Evolutionary conservation across 345 rosid genomes (phyloP).

Genomic region (Kernera saxatilis): DNA sequence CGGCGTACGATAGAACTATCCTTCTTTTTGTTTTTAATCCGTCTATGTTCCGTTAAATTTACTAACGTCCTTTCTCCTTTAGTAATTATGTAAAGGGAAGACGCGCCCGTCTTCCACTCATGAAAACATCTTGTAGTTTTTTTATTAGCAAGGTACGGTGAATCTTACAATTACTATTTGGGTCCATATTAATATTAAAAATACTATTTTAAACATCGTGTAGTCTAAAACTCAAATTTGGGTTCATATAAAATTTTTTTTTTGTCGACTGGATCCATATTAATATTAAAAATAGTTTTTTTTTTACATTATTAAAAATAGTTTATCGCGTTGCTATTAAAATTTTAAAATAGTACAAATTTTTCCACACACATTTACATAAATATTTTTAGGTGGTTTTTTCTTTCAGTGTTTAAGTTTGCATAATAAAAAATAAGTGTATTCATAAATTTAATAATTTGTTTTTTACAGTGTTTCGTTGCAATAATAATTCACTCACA

Average conservation of each 20-base stretch:
- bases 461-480: not conserved
- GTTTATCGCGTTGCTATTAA: no score
- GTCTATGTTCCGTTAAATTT: not conserved
- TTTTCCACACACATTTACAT: not conserved
- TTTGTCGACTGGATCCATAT: no score
- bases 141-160: not conserved
- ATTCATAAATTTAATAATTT: no score
- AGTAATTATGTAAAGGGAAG: not conserved
- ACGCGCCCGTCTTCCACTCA: not conserved
- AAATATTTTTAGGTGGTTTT: not conserved
- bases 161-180: not conserved
- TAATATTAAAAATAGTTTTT: no score
- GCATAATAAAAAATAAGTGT: no score
- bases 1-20: not conserved
- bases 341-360: not conserved
- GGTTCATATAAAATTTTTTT: no score
- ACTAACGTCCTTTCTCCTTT: not conserved
- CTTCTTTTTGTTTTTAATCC: not conserved
- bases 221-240: no score
- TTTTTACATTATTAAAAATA: no score
- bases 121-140: slow-evolving; percentile 7
- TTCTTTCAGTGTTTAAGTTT: not conserved
- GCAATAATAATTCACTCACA: not conserved
- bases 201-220: no score
- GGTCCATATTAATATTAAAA: no score